Conservation (phyloP, 805 yeast species). For the Suhomyces sp. region DNA sequence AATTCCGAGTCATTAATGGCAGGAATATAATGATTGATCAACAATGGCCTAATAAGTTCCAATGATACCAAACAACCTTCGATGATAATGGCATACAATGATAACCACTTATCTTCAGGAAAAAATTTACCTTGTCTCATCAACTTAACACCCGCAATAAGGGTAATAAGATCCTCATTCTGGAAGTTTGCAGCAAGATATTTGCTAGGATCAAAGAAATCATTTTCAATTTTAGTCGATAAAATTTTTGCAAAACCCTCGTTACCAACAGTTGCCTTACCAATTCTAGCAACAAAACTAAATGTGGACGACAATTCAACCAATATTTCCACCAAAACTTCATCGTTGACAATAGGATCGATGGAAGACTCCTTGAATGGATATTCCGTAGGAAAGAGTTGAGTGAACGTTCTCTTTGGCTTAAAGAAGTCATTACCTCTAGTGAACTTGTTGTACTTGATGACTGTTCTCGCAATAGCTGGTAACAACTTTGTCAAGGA, state of each 20-base stretch:
- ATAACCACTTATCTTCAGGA: slow-evolving; percentile 73
- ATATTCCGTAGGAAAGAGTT: slow-evolving; percentile 62
- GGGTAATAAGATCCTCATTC: slow-evolving; percentile 42
- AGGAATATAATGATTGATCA: slow-evolving; percentile 55
- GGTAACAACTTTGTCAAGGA: slow-evolving; percentile 56
- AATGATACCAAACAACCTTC: slow-evolving; percentile 56
- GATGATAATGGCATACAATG: slow-evolving; percentile 56
- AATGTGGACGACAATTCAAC: slow-evolving; percentile 68
- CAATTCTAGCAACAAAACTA: slow-evolving; percentile 53
- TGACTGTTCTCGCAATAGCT: slow-evolving; percentile 49
- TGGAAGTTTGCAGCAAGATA: slow-evolving; percentile 42
- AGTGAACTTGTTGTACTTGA: slow-evolving; percentile 52
- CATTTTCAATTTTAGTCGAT: slow-evolving; percentile 28
- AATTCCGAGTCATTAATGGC: slow-evolving; percentile 46
- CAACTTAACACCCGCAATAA: slow-evolving; percentile 51
- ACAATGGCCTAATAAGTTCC: slow-evolving; percentile 50
- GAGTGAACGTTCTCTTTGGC: slow-evolving; percentile 64
- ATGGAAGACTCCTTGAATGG: slow-evolving; percentile 67
- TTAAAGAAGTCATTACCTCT: slow-evolving; percentile 47
- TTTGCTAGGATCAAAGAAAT: slow-evolving; percentile 39
- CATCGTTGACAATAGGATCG: slow-evolving; percentile 73
- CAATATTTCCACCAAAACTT: slow-evolving; percentile 65
- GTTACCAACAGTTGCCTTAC: slow-evolving; percentile 39
- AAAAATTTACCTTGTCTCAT: slow-evolving; percentile 56
- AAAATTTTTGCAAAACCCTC: slow-evolving; percentile 46